Percentiles rank a stretch among this genome's conserved stretches.
These are phyloP conservation scores for Rostrohypoxylon terebratum DNA, from an alignment of 495 filamentous ascomycete species.

Conservation along the genomic window DNA sequence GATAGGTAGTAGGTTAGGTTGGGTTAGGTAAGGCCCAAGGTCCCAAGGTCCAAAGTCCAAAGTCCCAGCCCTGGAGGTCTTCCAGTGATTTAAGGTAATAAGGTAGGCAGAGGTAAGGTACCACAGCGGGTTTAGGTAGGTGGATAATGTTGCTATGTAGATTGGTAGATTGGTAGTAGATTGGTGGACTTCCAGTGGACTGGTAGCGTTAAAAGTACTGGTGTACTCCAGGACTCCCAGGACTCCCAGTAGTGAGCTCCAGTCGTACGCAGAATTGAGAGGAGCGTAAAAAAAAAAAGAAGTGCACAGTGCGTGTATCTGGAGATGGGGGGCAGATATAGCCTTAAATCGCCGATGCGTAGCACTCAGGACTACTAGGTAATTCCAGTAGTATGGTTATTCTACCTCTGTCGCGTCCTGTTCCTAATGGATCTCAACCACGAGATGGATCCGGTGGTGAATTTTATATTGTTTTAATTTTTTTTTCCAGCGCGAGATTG, in stretches of 20 bases:
- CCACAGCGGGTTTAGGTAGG: conserved; percentile 5
- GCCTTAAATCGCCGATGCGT: conserved; percentile 19
- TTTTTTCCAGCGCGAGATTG: conserved; percentile 18
- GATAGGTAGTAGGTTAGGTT: too few species aligned
- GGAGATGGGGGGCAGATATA: conserved; percentile 12
- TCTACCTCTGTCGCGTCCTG: conserved; percentile 7
- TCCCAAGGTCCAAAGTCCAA: too few species aligned
- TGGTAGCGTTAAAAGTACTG: conserved; percentile 2
- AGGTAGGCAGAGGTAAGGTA: conserved; percentile 21
- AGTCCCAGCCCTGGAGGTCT: too few species aligned
- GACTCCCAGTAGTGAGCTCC: neutral
- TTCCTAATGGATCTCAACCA: neutral
- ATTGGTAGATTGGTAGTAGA: neutral
- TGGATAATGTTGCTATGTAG: too few species aligned
- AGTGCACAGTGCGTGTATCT: conserved; percentile 32
- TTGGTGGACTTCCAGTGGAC: too few species aligned
- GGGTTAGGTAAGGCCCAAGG: conserved; percentile 7
- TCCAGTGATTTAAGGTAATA: neutral
- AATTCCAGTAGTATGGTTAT: conserved; percentile 13
- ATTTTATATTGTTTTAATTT: neutral
- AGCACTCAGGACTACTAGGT: neutral
- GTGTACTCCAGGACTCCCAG: neutral
- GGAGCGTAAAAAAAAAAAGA: conserved; percentile 16
- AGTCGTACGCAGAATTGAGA: conserved; percentile 8
- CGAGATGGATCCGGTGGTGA: neutral